These are phyloP conservation scores for Neonothopanus nambi DNA, from an alignment of 1,284 basidiomycete genomes.

Conservation along the genomic window DNA sequence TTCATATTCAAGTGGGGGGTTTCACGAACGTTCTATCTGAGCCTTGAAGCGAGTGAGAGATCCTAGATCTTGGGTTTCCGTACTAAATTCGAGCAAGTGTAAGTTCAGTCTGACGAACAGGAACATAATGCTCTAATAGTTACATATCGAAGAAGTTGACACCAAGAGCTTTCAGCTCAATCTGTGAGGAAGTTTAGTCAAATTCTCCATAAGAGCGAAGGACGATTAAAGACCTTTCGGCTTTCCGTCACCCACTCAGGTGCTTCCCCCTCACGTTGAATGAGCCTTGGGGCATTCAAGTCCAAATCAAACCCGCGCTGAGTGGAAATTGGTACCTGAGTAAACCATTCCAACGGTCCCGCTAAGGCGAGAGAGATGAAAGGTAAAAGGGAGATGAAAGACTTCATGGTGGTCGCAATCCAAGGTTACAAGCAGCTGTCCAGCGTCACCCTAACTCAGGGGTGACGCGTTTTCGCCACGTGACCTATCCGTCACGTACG, in stretches of 20 bases:
- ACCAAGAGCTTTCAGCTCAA: slow-evolving; percentile 73
- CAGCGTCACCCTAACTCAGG: background rate
- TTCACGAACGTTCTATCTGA: slow-evolving; percentile 5
- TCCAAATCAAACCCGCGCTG: slow-evolving; percentile 53
- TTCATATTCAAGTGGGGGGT: slow-evolving; percentile 7
- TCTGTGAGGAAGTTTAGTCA: slow-evolving; percentile 42
- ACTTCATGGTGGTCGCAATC: slow-evolving; percentile 45
- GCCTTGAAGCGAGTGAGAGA: slow-evolving; percentile 29
- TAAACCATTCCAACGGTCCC: slow-evolving; percentile 27
- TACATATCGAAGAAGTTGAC: slow-evolving; percentile 88
- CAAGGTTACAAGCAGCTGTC: slow-evolving; percentile 4
- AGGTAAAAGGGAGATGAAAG: slow-evolving; percentile 40
- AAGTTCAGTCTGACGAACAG: slow-evolving; percentile 21
- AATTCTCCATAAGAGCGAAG: slow-evolving; percentile 9
- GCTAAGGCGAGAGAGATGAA: slow-evolving; percentile 37
- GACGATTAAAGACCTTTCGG: slow-evolving; percentile 59
- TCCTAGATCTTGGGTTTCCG: slow-evolving; percentile 68
- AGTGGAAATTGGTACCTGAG: slow-evolving; percentile 33
- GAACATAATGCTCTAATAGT: slow-evolving; percentile 22
- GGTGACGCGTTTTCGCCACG: slow-evolving; percentile 16
- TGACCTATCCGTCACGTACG: too few species aligned
- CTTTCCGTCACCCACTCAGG: slow-evolving; percentile 82
- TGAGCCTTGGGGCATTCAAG: slow-evolving; percentile 69
- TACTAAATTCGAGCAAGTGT: slow-evolving; percentile 46
- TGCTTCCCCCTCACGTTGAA: slow-evolving; percentile 68